Base-by-base conservation (phyloP, 2,329 filamentous ascomycete species). In the Juglanconis sp. region DNA sequence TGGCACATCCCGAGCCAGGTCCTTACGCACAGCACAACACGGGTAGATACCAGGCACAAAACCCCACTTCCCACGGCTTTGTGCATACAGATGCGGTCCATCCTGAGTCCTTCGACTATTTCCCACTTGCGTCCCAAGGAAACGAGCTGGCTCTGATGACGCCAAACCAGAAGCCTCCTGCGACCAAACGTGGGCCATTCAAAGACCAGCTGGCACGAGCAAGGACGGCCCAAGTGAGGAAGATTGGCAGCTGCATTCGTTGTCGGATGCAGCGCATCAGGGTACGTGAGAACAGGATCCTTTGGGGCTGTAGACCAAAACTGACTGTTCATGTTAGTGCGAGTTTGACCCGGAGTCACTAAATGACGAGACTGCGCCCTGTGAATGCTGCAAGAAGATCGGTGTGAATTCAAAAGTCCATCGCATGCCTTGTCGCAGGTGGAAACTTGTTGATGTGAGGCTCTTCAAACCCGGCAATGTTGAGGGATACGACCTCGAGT, bases 181-280 rank as follows among this genome's bases (percentile, higher is more conserved):
- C 75, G 6, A 71, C 75, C 7, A 76, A 74, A 57, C 75, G 83
- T 10, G 82, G 82, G 0, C 83, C 82, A 2, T 87, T 86, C 70
- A 81, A 78, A 61, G 79, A 82, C 55, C 73, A 76, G n/a, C 72
- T 72, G 9, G 74, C 79, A 35, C 78, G 83, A 31, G 76, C 82
- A 62, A 75, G 80, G 64, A 87, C 84, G 1, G 84, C 84, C 0
- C 75, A 80, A 59, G 86, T 83, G 2, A 77, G 84, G 61, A 81
- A 80, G 57, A 81, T 83, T 17, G 83, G 83, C 8, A 84, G 81
- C 24, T 87, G 84, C 66, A 81, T 87, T 60, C 76, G 84, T 49
- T 87, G 84, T 64, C 77, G 82, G 53, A 85, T 86, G 81, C 84
- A 87, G 65, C 78, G 83, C 48, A 86, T 87, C 65, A 78, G 84